Base-by-base conservation (phyloP, 768 basidiomycete species). In the Tremella fuciformis region DNA sequence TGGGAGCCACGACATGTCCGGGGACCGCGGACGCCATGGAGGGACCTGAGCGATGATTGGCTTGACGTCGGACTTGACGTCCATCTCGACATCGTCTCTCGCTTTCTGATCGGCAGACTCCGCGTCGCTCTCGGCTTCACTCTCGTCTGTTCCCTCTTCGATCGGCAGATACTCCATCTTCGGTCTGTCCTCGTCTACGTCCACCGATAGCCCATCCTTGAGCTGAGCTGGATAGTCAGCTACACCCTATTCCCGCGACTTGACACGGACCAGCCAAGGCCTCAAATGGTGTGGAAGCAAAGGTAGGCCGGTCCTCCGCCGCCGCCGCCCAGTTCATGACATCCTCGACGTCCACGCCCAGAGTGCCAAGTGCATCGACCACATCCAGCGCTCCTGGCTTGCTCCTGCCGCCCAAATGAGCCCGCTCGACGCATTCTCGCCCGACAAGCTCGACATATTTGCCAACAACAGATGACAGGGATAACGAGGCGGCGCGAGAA, bases 331-430 rank as follows among this genome's bases (percentile, higher is more conserved):
- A 66, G 26, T 67, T 63, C 9, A 46, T 40, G 46, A 73, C 47
- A 22, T 68, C 64, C 18, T 47, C 63, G 0, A 70, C 55, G 16
- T 58, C 60, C 15, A 57, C 49, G 0, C 71, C 71, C 34, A 70
- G 21, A n/a, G 62, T 64, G 39, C 62, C 66, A 29, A 73, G 54
- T 0, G 65, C 65, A 37, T 52, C 59, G 2, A 65, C 57, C 13
- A 73, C 66, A 60, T 73, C 71, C 37, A 59, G 51, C 26, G 64
- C 65, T 16, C 62, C 64, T 8, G 66, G 65, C 53, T 68, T 70
- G 24, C 54, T 65, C 37, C 71, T 53, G 15, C 71, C 71, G 13
- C 64, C 64, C 39, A 64, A 37, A 34, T 53, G 42, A 2, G 71
- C 69, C 34, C 63, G 29, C 37, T 66, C 66, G 2, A 63, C 60